phyloP scores from a whole-genome alignment of 495 filamentous ascomycete genomes.

The Aspergillus kassunensis region DNA sequence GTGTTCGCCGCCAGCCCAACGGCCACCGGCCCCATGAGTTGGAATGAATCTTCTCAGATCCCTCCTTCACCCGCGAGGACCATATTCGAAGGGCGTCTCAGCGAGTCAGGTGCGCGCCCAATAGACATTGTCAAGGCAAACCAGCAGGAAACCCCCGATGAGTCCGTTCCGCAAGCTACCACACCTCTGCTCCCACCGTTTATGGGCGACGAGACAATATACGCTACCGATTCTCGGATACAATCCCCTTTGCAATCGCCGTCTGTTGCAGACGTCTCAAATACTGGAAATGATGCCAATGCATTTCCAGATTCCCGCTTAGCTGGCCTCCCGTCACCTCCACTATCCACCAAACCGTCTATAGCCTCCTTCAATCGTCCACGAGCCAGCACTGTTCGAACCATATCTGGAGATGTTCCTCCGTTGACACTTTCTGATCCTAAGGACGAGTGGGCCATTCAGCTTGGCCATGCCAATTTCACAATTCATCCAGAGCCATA shows the following conservation, averaged over 20 bases:
- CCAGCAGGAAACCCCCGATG: slow-evolving; percentile 47
- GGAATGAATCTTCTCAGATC: slow-evolving; percentile 47
- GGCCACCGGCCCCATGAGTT: slow-evolving; percentile 39
- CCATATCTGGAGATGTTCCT: slow-evolving; percentile 53
- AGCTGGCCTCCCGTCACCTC: slow-evolving; percentile 61
- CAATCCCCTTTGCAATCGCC: slow-evolving; percentile 83
- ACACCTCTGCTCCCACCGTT: slow-evolving; percentile 82
- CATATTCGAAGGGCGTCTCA: slow-evolving; percentile 58
- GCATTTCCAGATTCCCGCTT: slow-evolving; percentile 43
- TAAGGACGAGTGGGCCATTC: slow-evolving; percentile 75
- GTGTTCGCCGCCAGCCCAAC: slow-evolving; percentile 56
- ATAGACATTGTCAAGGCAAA: slow-evolving; percentile 60
- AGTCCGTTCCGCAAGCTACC: slow-evolving; percentile 57
- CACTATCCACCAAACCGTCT: slow-evolving; percentile 76
- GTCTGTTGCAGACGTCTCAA: slow-evolving; percentile 51
- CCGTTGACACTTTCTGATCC: slow-evolving; percentile 59
- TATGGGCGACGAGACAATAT: slow-evolving; percentile 52
- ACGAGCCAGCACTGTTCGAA: slow-evolving; percentile 41
- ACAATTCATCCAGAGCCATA: slow-evolving; percentile 83
- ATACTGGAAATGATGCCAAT: slow-evolving; percentile 27
- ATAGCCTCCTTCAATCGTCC: slow-evolving; percentile 65
- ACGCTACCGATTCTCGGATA: slow-evolving; percentile 40
- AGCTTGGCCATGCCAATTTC: slow-evolving; percentile 88
- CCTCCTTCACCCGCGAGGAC: slow-evolving; percentile 65
- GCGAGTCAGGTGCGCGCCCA: slow-evolving; percentile 38